Evolutionary conservation across 2,329 filamentous ascomycete genomes (phyloP).

Genomic region (Pleoardoris graminearum): DNA sequence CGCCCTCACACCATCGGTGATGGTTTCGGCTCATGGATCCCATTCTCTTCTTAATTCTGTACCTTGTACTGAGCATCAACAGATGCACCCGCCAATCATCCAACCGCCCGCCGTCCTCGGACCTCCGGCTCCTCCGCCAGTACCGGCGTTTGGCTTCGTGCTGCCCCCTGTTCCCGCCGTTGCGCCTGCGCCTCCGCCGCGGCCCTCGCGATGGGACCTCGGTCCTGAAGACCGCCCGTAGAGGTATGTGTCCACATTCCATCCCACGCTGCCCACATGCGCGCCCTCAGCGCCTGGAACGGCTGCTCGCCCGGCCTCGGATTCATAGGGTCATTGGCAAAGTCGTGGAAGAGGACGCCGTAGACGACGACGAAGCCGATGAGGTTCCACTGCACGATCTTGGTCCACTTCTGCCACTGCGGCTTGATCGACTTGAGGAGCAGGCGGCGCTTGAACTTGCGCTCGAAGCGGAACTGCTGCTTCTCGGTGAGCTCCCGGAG

Average conservation of each 20-base stretch:
- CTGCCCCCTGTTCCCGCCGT: background rate
- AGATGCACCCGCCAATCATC: no score
- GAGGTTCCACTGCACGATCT: constrained; percentile 61
- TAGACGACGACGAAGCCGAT: constrained; percentile 58
- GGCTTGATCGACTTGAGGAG: constrained; percentile 65
- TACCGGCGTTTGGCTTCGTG: no score
- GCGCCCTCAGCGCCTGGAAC: constrained; percentile 32
- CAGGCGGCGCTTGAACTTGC: constrained; percentile 73
- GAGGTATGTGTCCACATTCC: constrained; percentile 37
- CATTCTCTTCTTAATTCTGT: no score
- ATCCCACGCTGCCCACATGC: constrained; percentile 32
- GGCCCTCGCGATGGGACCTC: no score
- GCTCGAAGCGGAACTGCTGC: constrained; percentile 77
- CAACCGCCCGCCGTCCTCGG: no score
- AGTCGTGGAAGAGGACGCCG: constrained; percentile 65
- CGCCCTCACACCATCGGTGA: no score
- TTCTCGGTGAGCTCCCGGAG: constrained; percentile 70
- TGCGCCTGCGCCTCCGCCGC: constrained; percentile 2
- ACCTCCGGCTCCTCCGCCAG: no score
- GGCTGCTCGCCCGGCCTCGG: constrained; percentile 36
- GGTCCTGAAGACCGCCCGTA: no score
- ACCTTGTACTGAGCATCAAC: no score
- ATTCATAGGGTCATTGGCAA: constrained; percentile 40
- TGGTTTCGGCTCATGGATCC: no score
- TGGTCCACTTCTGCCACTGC: constrained; percentile 66